These are phyloP conservation scores for Metschnikowia lunata DNA, from an alignment of 805 yeast genomes.

Conservation along the genomic window DNA sequence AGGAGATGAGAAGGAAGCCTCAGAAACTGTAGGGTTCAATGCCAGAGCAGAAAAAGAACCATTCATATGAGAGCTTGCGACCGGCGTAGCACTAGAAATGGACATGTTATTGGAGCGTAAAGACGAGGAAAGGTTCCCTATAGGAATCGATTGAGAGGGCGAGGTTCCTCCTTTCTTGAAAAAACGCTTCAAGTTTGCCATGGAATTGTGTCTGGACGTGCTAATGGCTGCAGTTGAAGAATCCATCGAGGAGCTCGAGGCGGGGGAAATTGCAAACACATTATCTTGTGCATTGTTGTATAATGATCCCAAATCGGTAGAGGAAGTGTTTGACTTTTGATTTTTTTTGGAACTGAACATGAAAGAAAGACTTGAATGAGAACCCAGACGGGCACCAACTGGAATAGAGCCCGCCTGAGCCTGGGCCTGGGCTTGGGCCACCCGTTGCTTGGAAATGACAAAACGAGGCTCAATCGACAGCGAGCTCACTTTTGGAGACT, in stretches of 20 bases:
- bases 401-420: conserved; percentile 29
- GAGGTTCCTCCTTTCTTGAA: conserved; percentile 46
- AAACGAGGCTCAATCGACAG: conserved; percentile 79
- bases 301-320: conserved; percentile 40
- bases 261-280: conserved; percentile 26
- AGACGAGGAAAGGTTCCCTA: conserved; percentile 22
- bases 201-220: conserved; percentile 62
- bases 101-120: conserved; percentile 16
- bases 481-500: conserved; percentile 60
- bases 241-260: conserved; percentile 35
- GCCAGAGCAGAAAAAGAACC: conserved; percentile 29
- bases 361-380: conserved; percentile 47
- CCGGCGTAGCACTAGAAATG: conserved; percentile 15
- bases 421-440: conserved; percentile 44
- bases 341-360: conserved; percentile 43
- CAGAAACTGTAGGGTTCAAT: conserved; percentile 29
- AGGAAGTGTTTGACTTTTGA: conserved; percentile 27
- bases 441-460: conserved; percentile 74
- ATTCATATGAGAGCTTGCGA: conserved; percentile 22
- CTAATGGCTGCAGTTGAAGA: conserved; percentile 18
- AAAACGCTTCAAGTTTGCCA: conserved; percentile 73
- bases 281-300: conserved; percentile 29
- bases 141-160: conserved; percentile 17
- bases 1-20: conserved; percentile 34
- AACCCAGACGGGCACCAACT: conserved; percentile 32